Evolutionary conservation across 2,329 filamentous ascomycete genomes (phyloP).

Genomic region (Parastagonospora avenae): DNA sequence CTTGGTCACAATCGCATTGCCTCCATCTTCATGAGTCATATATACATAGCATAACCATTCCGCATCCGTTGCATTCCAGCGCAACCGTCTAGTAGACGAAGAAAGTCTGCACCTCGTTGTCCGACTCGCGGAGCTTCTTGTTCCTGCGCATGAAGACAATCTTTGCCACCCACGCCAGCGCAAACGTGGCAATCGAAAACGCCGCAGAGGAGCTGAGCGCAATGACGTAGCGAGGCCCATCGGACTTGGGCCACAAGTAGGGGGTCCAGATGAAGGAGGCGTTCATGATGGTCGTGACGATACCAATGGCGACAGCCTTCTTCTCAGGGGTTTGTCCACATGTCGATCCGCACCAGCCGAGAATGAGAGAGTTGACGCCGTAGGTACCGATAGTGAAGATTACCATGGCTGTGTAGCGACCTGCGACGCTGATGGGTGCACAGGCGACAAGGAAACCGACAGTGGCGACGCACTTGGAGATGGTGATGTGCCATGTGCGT

Average conservation of each 20-base stretch:
- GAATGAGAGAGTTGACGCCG: constrained; percentile 49
- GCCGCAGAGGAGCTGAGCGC: constrained; percentile 38
- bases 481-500: constrained; percentile 49
- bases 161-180: constrained; percentile 39
- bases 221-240: constrained; percentile 37
- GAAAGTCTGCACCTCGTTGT: constrained; percentile 32
- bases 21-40: background rate
- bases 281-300: constrained; percentile 53
- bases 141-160: constrained; percentile 38
- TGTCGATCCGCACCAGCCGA: constrained; percentile 53
- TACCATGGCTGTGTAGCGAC: constrained; percentile 37
- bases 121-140: constrained; percentile 35
- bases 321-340: constrained; percentile 54
- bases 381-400: constrained; percentile 45
- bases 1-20: background rate
- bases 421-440: constrained; percentile 43
- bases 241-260: constrained; percentile 42
- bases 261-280: constrained; percentile 49
- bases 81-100: constrained; percentile 34
- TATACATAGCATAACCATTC: background rate
- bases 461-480: constrained; percentile 46
- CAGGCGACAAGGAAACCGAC: constrained; percentile 48
- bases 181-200: constrained; percentile 38
- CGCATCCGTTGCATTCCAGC: background rate
- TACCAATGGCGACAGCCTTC: constrained; percentile 52